Evolutionary conservation across 305 asterid genomes (phyloP).

Genomic region (Striga hermonthica): DNA sequence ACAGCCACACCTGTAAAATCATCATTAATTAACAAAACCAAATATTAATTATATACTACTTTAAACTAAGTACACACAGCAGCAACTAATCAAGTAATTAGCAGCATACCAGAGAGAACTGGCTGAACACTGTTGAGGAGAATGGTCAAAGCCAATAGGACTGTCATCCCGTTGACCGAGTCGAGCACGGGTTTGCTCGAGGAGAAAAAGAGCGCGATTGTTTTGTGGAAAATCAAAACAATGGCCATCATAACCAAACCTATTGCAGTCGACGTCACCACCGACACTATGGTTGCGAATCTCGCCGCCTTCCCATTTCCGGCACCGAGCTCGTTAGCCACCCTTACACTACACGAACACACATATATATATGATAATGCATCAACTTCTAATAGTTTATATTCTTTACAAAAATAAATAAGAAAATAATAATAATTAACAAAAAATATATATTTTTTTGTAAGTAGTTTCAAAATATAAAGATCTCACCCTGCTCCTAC

Average conservation of each 20-base stretch:
- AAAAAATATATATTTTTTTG: no score
- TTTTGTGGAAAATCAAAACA: constrained; percentile 38
- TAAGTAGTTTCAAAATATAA: not conserved
- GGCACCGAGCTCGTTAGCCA: constrained; percentile 60
- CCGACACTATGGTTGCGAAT: constrained; percentile 47
- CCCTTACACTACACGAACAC: constrained; percentile 41
- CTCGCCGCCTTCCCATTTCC: constrained; percentile 52
- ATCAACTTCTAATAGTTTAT: not conserved
- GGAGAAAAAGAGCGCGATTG: constrained; percentile 42
- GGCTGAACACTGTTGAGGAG: constrained; percentile 65
- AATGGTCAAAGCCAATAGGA: constrained; percentile 46
- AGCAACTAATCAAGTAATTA: no score
- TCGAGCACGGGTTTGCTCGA: constrained; percentile 41
- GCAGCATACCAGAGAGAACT: constrained; percentile 47
- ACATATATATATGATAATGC: not conserved
- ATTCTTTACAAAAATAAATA: not conserved
- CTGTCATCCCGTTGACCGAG: constrained; percentile 38
- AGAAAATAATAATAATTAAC: not conserved
- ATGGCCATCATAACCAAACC: constrained; percentile 40
- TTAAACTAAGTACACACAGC: no score
- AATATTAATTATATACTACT: not conserved
- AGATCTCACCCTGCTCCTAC: constrained; percentile 53
- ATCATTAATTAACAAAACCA: not conserved
- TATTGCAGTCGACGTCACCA: constrained; percentile 39
- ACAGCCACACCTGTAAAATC: constrained; percentile 57